Conservation (phyloP, 192 early-diverging fungal genomes). For the Coemansia sp. region DNA sequence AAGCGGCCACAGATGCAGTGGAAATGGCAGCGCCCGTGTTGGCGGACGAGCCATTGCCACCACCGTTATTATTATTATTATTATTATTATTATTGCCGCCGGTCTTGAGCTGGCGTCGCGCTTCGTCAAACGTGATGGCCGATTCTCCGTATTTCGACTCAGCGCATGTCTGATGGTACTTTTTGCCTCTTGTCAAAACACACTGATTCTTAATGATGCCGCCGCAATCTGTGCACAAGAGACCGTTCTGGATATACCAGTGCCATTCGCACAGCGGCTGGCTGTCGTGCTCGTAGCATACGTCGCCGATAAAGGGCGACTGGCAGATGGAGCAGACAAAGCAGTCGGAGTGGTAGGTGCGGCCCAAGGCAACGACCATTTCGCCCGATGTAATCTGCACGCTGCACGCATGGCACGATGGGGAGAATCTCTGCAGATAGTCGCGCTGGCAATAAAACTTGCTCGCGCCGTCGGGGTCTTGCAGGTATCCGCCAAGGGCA, state of each 20-base stretch:
- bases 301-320: constrained; percentile 53
- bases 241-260: constrained; percentile 53
- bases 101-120: constrained; percentile 39
- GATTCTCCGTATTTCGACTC: constrained; percentile 52
- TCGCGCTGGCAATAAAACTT: constrained; percentile 55
- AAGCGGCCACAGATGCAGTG: neutral
- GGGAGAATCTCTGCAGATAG: constrained; percentile 53
- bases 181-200: constrained; percentile 51
- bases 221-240: constrained; percentile 51
- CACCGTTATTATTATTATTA: too few relatives aligned
- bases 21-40: neutral
- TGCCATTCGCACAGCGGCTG: constrained; percentile 55
- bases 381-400: constrained; percentile 53
- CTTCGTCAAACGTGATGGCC: constrained; percentile 43
- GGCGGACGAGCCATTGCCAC: neutral
- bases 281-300: constrained; percentile 53
- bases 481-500: constrained; percentile 52
- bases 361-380: constrained; percentile 51
- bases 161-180: constrained; percentile 50
- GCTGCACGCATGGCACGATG: constrained; percentile 49
- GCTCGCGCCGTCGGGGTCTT: constrained; percentile 30
- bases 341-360: constrained; percentile 52
- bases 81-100: too few relatives aligned
- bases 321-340: constrained; percentile 55
- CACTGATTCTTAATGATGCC: constrained; percentile 53